Percentiles rank a stretch among this genome's conserved stretches.
phyloP scores from a whole-genome alignment of 1,284 basidiomycete species.

The Puccinia brachypodii region DNA sequence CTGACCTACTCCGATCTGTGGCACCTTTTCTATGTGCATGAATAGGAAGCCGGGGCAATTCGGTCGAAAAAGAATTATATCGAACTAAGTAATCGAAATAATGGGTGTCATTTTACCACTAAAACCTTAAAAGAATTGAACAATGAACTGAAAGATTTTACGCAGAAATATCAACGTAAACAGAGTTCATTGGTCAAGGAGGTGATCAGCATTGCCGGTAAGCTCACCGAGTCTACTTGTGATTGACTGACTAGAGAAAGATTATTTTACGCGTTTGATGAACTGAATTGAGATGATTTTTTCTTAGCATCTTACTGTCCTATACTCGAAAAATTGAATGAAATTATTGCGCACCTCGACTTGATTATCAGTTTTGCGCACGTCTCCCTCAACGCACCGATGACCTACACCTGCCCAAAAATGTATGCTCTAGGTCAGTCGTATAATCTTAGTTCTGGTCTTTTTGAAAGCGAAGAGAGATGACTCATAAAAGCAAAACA shows the following conservation, averaged over 20 bases:
- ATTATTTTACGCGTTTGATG: background rate
- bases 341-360: conserved; percentile 83
- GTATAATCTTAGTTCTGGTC: background rate
- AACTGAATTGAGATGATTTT: background rate
- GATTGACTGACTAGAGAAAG: background rate
- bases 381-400: conserved; percentile 80
- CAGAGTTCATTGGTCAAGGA: conserved; percentile 87
- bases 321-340: conserved; percentile 84
- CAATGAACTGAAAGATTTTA: conserved; percentile 71
- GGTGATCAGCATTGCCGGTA: conserved; percentile 86
- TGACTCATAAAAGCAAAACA: background rate
- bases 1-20: background rate
- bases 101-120: conserved; percentile 91
- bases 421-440: conserved; percentile 61
- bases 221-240: conserved; percentile 54
- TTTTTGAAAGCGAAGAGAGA: conserved; percentile 30
- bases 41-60: conserved; percentile 76
- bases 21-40: background rate
- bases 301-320: conserved; percentile 78
- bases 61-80: conserved; percentile 71
- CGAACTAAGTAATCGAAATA: conserved; percentile 82
- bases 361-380: conserved; percentile 89
- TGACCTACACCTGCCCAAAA: conserved; percentile 80
- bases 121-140: conserved; percentile 70
- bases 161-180: conserved; percentile 70